These are phyloP conservation scores for Mucuna pruriens DNA, from an alignment of 306 rosid genomes.

Conservation along the genomic window DNA sequence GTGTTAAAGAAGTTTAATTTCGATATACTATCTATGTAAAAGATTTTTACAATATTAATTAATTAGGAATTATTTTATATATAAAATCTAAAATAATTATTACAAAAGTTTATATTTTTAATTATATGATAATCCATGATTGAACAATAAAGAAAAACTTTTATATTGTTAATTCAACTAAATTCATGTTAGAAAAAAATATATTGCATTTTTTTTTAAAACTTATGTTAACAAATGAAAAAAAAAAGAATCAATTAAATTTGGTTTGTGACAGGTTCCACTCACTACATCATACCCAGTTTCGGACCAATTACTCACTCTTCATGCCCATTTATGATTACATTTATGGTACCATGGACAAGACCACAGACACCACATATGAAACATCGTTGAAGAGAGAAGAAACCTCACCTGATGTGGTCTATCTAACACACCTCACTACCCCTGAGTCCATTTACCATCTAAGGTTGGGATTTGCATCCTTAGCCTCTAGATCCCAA, in stretches of 20 bases:
- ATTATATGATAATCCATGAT: not conserved
- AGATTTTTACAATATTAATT: not conserved
- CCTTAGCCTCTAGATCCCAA: conserved; percentile 61
- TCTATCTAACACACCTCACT: conserved; percentile 72
- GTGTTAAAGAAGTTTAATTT: too few species aligned
- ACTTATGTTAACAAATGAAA: not conserved
- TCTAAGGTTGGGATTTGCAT: conserved; percentile 60
- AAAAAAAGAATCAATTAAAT: not conserved
- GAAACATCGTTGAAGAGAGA: conserved; percentile 50
- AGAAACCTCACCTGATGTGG: conserved; percentile 52
- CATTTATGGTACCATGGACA: conserved; percentile 66
- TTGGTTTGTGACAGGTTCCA: conserved; percentile 58
- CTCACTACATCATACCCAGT: conserved; percentile 79
- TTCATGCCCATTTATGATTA: conserved; percentile 88
- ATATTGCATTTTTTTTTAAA: not conserved
- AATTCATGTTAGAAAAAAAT: not conserved
- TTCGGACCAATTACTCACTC: conserved; percentile 64
- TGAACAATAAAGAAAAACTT: too few species aligned
- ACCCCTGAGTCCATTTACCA: conserved; percentile 72
- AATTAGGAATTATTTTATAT: not conserved
- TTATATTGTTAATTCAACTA: not conserved
- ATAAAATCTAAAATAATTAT: not conserved
- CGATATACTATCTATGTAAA: not conserved
- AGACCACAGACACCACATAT: conserved; percentile 48
- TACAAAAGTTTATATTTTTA: not conserved